A percentile compares a stretch with the other conserved stretches of the same genome.
These are phyloP conservation scores for Sisymbrium altissimum DNA, from an alignment of 345 rosid species.

Conservation along the genomic window DNA sequence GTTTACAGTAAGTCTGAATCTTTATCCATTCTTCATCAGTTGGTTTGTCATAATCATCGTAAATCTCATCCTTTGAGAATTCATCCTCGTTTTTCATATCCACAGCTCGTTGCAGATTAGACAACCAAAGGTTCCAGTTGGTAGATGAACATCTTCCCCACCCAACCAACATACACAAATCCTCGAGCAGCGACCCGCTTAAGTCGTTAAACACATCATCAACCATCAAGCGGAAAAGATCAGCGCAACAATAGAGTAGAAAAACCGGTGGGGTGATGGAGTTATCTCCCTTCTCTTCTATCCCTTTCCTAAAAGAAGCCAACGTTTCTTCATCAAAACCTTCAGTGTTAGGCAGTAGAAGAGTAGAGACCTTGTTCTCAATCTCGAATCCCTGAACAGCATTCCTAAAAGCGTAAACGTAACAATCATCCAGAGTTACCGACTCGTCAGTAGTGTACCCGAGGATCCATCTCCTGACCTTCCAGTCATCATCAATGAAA, in stretches of 20 bases:
- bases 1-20: slow-evolving; percentile 3
- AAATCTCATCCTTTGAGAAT: slow-evolving; percentile 12
- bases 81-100: slow-evolving; percentile 7
- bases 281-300: not conserved
- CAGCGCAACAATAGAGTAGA: slow-evolving; percentile 10
- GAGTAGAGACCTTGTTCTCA: slow-evolving; percentile 19
- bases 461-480: slow-evolving; percentile 8
- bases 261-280: not conserved
- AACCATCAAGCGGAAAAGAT: slow-evolving; percentile 22
- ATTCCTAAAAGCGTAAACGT: not conserved
- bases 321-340: not conserved
- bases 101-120: slow-evolving; percentile 1
- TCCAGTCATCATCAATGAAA: slow-evolving; percentile 27
- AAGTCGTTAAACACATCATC: not conserved
- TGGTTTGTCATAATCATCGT: slow-evolving; percentile 9
- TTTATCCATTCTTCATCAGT: slow-evolving; percentile 21
- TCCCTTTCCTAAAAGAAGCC: not conserved
- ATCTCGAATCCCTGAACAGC: slow-evolving; percentile 18
- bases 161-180: slow-evolving; percentile 8
- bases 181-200: not conserved
- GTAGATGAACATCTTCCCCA: not conserved
- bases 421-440: not conserved
- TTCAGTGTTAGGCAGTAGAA: not conserved
- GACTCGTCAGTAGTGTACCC: not conserved
- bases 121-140: not conserved